Evolutionary conservation across 768 basidiomycete species (phyloP), one percentile per base, ranked within the genome.

Genomic region (Termitomyces sp.): DNA sequence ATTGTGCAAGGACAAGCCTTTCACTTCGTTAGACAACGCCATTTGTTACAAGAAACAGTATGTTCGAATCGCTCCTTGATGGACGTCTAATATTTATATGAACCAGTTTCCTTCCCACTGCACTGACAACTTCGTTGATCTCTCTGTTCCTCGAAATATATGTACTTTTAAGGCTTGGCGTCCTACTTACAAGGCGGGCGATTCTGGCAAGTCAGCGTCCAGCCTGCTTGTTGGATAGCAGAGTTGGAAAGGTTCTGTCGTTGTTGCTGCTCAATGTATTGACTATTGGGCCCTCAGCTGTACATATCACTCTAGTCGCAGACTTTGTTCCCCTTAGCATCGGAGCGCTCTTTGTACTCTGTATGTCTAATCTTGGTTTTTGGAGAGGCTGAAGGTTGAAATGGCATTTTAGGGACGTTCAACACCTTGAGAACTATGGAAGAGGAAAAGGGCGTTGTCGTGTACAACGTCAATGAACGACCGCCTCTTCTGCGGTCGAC

Each of bases 11-110:
- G 15, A 32, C 12, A 63, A 60, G n/a, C 2, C 40, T 12, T 52
- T 60, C 29, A 12, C 2, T 3, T 53, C 50, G 5, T n/a, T 57
- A 43, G 20, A 46, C 5, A 40, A 59, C 2, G 56, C 57, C 15
- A 37, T 66, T 53, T 66, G 65, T 45, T 66, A 63, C 34, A 53
- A 57, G 36, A 61, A 63, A 45, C 65, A 66, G 65, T 66, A 43
- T 20, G 65, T 60, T 7, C 20, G n/a, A 38, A 4, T 25, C 11
- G 3, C 46, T 32, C 17, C 17, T 48, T 31, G 4, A n/a, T 38
- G 3, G 14, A 10, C 11, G 5, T 57, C 25, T 42, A 15, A 32
- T 46, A 29, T 25, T 46, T 2, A 31, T 46, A 17, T 43, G 17
- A 2, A 20, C 34, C 29, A 66, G 65, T 45, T 59, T 61, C 48